Percentiles rank a stretch among this genome's conserved stretches.
phyloP scores from a whole-genome alignment of 495 filamentous ascomycete genomes.

The Xylaria sp. region DNA sequence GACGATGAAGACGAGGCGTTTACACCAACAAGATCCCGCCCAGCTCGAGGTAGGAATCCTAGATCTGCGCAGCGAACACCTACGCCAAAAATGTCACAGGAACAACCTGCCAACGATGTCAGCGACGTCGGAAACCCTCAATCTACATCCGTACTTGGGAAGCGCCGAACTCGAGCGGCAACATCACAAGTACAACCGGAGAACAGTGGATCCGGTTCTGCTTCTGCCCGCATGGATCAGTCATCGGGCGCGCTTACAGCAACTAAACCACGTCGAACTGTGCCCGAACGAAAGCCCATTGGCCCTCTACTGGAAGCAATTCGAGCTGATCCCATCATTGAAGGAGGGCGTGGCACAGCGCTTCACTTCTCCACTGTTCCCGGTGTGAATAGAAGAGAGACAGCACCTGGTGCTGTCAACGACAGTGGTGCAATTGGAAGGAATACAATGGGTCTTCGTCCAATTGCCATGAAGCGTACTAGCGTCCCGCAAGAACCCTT shows the following conservation, averaged over 20 bases:
- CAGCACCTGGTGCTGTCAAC: no score
- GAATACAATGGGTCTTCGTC: not conserved
- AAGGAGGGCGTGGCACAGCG: not conserved
- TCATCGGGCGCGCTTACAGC: not conserved
- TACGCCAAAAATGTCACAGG: not conserved
- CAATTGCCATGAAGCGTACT: not conserved
- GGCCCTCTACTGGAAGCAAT: slow-evolving; percentile 8
- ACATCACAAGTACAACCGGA: not conserved
- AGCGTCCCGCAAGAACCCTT: not conserved
- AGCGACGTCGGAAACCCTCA: not conserved
- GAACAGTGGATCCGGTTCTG: not conserved
- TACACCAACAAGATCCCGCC: not conserved
- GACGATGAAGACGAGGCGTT: slow-evolving; percentile 16
- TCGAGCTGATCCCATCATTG: not conserved
- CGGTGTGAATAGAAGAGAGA: not conserved
- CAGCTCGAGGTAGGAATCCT: not conserved
- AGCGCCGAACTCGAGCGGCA: not conserved
- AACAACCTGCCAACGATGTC: not conserved
- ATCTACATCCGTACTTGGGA: not conserved
- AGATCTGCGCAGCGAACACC: not conserved
- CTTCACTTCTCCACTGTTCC: not conserved
- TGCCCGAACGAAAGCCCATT: not conserved
- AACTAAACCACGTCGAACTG: not conserved
- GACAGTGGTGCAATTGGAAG: not conserved
- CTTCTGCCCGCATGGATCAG: not conserved